Evolutionary conservation across 148 eudicot species (phyloP).

Genomic region (Chenopodium suecicum): DNA sequence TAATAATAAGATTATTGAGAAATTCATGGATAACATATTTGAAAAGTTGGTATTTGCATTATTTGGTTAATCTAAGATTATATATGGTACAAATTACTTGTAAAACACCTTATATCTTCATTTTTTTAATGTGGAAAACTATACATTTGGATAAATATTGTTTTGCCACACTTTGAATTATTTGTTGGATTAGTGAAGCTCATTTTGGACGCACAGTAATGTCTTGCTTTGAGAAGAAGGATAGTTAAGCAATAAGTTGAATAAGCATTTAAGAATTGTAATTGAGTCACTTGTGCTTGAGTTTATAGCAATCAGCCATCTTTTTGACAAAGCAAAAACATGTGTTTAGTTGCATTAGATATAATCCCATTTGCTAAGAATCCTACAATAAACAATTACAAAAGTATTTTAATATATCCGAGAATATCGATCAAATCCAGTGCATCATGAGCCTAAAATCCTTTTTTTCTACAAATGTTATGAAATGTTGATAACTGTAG

Average conservation of each 20-base stretch:
- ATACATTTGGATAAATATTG: not conserved
- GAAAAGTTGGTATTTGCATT: not conserved
- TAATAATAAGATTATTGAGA: not conserved
- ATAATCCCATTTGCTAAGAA: not conserved
- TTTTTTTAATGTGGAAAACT: not conserved
- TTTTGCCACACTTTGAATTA: not conserved
- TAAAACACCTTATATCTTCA: not conserved
- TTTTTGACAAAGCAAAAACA: slow-evolving; percentile 27
- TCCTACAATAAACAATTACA: not conserved
- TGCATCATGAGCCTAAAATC: too few species aligned
- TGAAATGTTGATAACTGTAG: not conserved
- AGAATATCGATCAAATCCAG: too few species aligned
- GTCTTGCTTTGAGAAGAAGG: slow-evolving; percentile 21
- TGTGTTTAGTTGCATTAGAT: not conserved
- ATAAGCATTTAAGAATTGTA: not conserved
- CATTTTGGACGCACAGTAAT: not conserved
- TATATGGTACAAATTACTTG: not conserved
- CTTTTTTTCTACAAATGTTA: too few species aligned
- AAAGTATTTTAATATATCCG: too few species aligned
- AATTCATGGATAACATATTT: slow-evolving; percentile 4
- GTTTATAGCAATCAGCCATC: slow-evolving; percentile 20
- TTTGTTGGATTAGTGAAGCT: not conserved
- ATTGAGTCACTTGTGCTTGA: slow-evolving; percentile 22
- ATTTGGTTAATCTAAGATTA: not conserved
- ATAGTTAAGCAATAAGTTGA: not conserved